phyloP scores from a whole-genome alignment of 257 asterid species.

The Linaria vulgaris region DNA sequence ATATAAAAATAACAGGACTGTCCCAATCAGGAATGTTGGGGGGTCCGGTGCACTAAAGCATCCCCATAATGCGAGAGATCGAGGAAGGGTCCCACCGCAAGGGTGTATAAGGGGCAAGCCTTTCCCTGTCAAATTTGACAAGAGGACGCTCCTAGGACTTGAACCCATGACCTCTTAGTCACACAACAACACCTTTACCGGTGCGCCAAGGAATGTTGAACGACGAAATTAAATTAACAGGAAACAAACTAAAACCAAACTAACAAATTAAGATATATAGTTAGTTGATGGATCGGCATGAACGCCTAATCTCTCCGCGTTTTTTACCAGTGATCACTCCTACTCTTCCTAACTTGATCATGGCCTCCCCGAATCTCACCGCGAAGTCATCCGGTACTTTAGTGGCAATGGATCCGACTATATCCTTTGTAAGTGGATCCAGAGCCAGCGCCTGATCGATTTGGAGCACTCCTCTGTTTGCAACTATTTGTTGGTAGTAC shows the following conservation, averaged over 20 bases:
- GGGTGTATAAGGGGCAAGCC: too few species aligned
- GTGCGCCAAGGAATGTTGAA: too few species aligned
- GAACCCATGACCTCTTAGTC: too few species aligned
- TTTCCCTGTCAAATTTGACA: too few species aligned
- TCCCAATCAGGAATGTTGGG: too few species aligned
- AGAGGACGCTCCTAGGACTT: too few species aligned
- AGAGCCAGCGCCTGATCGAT: conserved; percentile 61
- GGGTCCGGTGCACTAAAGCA: too few species aligned
- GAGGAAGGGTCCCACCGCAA: too few species aligned
- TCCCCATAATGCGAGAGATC: too few species aligned
- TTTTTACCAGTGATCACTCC: conserved; percentile 42
- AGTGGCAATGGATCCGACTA: conserved; percentile 35
- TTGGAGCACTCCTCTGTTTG: conserved; percentile 48
- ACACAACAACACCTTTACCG: too few species aligned
- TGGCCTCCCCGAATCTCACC: conserved; percentile 48
- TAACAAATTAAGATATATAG: background rate
- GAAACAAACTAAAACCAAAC: background rate
- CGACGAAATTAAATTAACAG: too few species aligned
- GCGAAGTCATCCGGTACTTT: conserved; percentile 41
- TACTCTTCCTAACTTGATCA: conserved; percentile 57
- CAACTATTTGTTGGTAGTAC: conserved; percentile 40
- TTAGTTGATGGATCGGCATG: conserved; percentile 32
- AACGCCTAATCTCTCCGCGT: conserved; percentile 50
- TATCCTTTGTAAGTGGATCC: conserved; percentile 35
- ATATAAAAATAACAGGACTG: too few species aligned